Evolutionary conservation across 2,329 filamentous ascomycete species (phyloP).

Genomic region (Penicillium sp.): DNA sequence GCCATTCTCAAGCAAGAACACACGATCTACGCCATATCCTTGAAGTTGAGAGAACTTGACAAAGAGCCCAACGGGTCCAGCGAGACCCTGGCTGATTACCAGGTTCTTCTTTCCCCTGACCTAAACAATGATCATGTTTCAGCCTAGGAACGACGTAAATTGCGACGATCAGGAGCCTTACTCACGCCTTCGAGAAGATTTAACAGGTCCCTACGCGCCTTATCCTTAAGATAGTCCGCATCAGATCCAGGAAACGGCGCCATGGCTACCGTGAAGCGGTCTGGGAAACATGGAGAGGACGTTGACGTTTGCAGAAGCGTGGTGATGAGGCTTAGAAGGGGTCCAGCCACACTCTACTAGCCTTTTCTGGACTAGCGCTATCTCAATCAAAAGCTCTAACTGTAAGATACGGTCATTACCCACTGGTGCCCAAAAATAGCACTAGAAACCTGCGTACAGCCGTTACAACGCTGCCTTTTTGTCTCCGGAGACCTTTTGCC

Average conservation of each 20-base stretch:
- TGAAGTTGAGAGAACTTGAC: conserved; percentile 95
- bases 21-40: conserved; percentile 97
- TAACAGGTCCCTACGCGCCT: conserved; percentile 83
- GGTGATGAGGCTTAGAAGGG: conserved; percentile 18
- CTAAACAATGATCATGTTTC: conserved; percentile 54
- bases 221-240: conserved; percentile 53
- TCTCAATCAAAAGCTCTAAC: not conserved
- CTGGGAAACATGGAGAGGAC: conserved; percentile 17
- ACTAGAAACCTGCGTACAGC: conserved; percentile 12
- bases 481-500: conserved; percentile 24
- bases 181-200: conserved; percentile 93
- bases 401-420: conserved; percentile 11
- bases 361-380: conserved; percentile 26
- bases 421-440: not conserved
- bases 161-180: conserved; percentile 48
- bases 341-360: conserved; percentile 24
- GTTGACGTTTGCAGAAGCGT: conserved; percentile 17
- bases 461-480: conserved; percentile 17
- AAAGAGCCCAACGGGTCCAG: conserved; percentile 85
- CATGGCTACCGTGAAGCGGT: conserved; percentile 39
- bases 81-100: conserved; percentile 87
- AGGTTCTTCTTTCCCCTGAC: conserved; percentile 99
- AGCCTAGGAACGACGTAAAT: conserved; percentile 26
- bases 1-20: conserved; percentile 94
- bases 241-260: conserved; percentile 50